These are phyloP conservation scores for Crataegus laevigata DNA, from an alignment of 306 rosid genomes.

Conservation along the genomic window DNA sequence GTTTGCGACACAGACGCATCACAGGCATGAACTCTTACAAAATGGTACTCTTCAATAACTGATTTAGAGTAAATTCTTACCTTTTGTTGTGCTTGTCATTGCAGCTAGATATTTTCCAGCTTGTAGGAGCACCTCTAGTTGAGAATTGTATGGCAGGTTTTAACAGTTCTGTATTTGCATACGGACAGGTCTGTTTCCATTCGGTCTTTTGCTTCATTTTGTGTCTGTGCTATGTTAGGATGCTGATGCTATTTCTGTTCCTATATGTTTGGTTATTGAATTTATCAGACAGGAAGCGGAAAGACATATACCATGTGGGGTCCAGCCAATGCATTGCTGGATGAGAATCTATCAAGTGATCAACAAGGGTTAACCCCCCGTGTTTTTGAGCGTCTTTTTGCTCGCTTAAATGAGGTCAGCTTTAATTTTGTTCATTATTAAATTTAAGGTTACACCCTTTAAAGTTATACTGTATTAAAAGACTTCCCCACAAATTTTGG, in stretches of 20 bases:
- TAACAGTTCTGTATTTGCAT: constrained; percentile 96
- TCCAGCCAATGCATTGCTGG: constrained; percentile 79
- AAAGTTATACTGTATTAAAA: not conserved
- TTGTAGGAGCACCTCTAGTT: constrained; percentile 84
- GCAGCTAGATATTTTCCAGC: constrained; percentile 89
- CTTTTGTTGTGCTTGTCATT: constrained; percentile 8
- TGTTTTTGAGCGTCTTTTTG: constrained; percentile 76
- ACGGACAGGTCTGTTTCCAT: constrained; percentile 71
- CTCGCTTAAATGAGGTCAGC: constrained; percentile 75
- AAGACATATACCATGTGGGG: constrained; percentile 99
- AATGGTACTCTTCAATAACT: constrained; percentile 8
- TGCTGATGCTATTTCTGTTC: constrained; percentile 1
- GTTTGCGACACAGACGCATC: constrained; percentile 75
- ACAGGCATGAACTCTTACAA: constrained; percentile 50
- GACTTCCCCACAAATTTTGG: constrained; percentile 10
- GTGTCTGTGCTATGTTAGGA: not conserved
- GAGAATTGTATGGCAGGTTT: constrained; percentile 96
- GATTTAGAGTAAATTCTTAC: constrained; percentile 3
- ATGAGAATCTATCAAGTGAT: constrained; percentile 49
- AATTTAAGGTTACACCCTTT: not conserved
- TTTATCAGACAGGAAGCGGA: constrained; percentile 85
- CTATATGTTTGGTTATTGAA: constrained; percentile 6
- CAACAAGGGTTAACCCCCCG: constrained; percentile 90
- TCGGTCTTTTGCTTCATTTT: not conserved
- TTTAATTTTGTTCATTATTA: constrained; percentile 4